Conservation (phyloP, 176 grass and related monocot species). For the Zea mays region Zm-B73-REFERENCE-NAM-5.0 NC_050099.1:65332501-65333000, state of each 20-base stretch:
- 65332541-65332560: constrained; percentile 86
- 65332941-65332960: background rate
- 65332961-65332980: background rate
- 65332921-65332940: background rate
- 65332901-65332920: constrained; percentile 9
- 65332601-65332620: constrained; percentile 53
- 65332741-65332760: background rate
- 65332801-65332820: background rate
- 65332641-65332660: background rate
- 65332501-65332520: constrained; percentile 84
- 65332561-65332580: constrained; percentile 96
- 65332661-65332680: background rate
- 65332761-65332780: constrained; percentile 6
- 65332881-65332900: background rate
- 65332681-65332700: background rate
- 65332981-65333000: constrained; percentile 41
- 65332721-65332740: background rate
- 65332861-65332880: background rate
- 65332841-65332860: constrained; percentile 4
- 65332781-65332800: background rate
- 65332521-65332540: constrained; percentile 78
- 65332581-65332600: constrained; percentile 97
- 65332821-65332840: background rate
- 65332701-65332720: constrained; percentile 5
- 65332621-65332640: constrained; percentile 3